Percentiles rank a stretch among this genome's conserved stretches.
phyloP scores from a whole-genome alignment of 306 rosid species.

The Mucuna pruriens region DNA sequence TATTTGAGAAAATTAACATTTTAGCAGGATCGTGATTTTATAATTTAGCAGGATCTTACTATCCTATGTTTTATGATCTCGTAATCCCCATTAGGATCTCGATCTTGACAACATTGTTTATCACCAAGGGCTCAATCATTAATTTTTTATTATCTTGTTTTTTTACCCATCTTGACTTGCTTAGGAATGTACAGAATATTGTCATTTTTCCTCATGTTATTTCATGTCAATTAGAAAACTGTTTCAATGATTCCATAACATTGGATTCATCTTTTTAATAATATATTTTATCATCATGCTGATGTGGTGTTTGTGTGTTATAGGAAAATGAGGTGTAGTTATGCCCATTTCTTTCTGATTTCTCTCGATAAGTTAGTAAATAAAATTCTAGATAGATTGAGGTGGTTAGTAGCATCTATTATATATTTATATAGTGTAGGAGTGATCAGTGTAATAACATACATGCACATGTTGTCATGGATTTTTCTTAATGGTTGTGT shows the following conservation, averaged over 20 bases:
- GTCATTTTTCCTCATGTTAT: background rate
- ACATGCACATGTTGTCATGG: background rate
- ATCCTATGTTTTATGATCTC: too few relatives aligned
- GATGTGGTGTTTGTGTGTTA: background rate
- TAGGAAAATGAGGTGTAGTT: background rate
- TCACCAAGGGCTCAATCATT: background rate
- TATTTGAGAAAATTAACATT: too few relatives aligned
- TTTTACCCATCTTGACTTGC: slow-evolving; percentile 12
- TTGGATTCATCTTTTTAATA: background rate
- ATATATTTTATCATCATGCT: background rate
- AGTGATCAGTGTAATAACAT: background rate
- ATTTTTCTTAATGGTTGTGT: background rate
- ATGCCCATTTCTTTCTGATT: background rate
- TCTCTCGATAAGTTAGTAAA: background rate
- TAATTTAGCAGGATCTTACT: too few relatives aligned
- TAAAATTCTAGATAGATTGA: background rate
- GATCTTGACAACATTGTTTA: too few relatives aligned
- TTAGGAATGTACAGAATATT: slow-evolving; percentile 1
- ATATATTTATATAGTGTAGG: background rate
- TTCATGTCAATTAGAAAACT: background rate
- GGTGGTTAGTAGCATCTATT: background rate
- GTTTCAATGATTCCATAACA: background rate
- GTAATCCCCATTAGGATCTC: too few relatives aligned
- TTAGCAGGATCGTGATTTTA: too few relatives aligned
- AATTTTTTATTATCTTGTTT: background rate